These are phyloP conservation scores for Huntiella savannae DNA, from an alignment of 2,329 filamentous ascomycete species.

Conservation along the genomic window DNA sequence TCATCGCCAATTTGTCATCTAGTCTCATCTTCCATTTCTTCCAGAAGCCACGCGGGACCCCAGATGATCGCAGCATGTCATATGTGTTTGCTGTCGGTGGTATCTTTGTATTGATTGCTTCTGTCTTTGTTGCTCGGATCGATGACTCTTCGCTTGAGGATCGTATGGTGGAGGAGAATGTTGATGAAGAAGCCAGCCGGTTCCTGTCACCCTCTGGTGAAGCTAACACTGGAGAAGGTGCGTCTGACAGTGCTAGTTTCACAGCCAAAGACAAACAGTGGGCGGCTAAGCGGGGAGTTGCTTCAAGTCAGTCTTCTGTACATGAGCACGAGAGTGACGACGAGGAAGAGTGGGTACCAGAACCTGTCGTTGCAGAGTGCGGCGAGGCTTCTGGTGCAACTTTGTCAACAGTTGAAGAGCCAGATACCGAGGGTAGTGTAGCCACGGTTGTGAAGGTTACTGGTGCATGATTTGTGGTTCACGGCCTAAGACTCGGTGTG, in stretches of 20 bases:
- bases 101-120: constrained; percentile 56
- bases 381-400: too few species aligned
- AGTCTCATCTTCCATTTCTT: constrained; percentile 67
- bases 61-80: constrained; percentile 71
- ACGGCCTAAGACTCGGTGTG: too few species aligned
- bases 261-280: not conserved
- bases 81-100: constrained; percentile 77
- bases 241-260: not conserved
- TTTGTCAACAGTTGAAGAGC: too few species aligned
- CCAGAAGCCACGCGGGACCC: constrained; percentile 70
- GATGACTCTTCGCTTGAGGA: constrained; percentile 16
- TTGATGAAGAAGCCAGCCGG: not conserved
- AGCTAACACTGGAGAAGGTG: not conserved
- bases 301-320: not conserved
- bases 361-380: not conserved
- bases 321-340: constrained; percentile 2
- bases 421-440: too few species aligned
- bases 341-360: not conserved
- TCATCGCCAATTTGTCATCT: constrained; percentile 70
- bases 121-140: constrained; percentile 50
- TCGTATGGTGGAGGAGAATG: not conserved
- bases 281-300: not conserved
- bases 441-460: too few species aligned
- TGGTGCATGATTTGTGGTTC: too few species aligned
- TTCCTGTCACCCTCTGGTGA: not conserved